Evolutionary conservation across 257 asterid species (phyloP).

Genomic region (Penstemon davidsonii): DNA sequence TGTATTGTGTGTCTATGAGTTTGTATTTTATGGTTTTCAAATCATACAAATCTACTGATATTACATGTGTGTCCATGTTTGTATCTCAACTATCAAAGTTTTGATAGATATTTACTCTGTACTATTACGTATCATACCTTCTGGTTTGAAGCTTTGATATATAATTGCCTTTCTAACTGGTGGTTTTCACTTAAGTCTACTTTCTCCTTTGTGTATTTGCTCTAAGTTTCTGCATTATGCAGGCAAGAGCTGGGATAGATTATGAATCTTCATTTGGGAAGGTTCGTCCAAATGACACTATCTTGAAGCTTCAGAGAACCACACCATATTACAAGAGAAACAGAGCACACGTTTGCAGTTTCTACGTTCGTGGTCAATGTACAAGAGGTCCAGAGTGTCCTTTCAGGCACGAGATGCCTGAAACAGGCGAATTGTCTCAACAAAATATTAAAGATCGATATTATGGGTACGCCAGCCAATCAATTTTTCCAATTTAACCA

Average conservation of each 20-base stretch:
- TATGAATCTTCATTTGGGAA: conserved; percentile 94
- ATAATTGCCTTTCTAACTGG: conserved; percentile 5
- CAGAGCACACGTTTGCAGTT: conserved; percentile 97
- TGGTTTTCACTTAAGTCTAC: background rate
- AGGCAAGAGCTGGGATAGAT: conserved; percentile 99
- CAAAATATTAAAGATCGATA: conserved; percentile 97
- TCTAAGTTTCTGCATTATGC: conserved; percentile 30
- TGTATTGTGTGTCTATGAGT: background rate
- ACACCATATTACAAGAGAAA: conserved; percentile 95
- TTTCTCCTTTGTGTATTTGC: background rate
- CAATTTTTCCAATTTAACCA: background rate
- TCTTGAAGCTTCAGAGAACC: conserved; percentile 93
- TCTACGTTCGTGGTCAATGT: conserved; percentile 92
- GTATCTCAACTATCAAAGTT: background rate
- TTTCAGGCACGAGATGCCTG: conserved; percentile 99
- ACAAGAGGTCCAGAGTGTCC: conserved; percentile 99
- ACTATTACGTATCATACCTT: background rate
- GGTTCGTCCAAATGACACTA: conserved; percentile 85
- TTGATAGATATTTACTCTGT: background rate
- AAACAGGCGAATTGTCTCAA: conserved; percentile 92
- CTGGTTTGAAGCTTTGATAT: conserved; percentile 11
- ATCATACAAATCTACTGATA: background rate
- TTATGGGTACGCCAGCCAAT: conserved; percentile 66
- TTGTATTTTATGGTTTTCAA: background rate
- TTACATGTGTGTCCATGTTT: background rate